phyloP scores from a whole-genome alignment of 106 monocot species.

The Posidonia australis region DNA sequence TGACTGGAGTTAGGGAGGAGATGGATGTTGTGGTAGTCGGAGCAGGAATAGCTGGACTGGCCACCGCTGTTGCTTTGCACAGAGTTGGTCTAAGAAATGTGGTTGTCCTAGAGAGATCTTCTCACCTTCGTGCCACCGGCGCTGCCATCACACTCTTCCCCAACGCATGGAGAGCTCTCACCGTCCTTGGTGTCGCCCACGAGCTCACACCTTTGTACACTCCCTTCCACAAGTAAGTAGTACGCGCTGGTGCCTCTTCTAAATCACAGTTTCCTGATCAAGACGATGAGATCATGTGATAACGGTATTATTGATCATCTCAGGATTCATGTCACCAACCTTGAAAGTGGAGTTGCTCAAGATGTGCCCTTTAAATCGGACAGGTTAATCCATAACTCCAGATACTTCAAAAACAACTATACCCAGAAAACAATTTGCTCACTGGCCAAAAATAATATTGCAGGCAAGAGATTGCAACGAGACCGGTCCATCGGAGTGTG shows the following conservation, averaged over 20 bases:
- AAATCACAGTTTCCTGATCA: too few relatives aligned
- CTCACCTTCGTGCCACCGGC: slow-evolving; percentile 24
- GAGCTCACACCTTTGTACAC: slow-evolving; percentile 19
- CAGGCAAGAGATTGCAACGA: slow-evolving; percentile 12
- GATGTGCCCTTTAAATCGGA: slow-evolving; percentile 13
- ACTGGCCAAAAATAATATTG: not conserved
- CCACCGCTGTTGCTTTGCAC: slow-evolving; percentile 28
- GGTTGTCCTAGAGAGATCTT: slow-evolving; percentile 33
- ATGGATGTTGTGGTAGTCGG: slow-evolving; percentile 47
- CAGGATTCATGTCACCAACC: slow-evolving; percentile 13
- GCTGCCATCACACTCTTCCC: slow-evolving; percentile 26
- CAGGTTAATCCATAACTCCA: too few relatives aligned
- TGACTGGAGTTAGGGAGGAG: slow-evolving; percentile 1
- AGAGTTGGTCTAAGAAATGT: slow-evolving; percentile 15
- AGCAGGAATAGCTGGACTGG: slow-evolving; percentile 44
- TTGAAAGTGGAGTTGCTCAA: slow-evolving; percentile 20
- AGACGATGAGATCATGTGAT: too few relatives aligned
- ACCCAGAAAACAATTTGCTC: not conserved
- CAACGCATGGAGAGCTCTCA: slow-evolving; percentile 47
- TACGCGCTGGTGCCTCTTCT: too few relatives aligned
- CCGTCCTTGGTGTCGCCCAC: slow-evolving; percentile 34
- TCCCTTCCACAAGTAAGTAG: slow-evolving; percentile 12
- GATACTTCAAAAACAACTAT: slow-evolving; percentile 13
- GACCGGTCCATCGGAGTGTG: slow-evolving; percentile 29
- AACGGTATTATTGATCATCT: too few relatives aligned